Conservation (phyloP, 305 asterid species). For the Solanum hybrid region DNA sequence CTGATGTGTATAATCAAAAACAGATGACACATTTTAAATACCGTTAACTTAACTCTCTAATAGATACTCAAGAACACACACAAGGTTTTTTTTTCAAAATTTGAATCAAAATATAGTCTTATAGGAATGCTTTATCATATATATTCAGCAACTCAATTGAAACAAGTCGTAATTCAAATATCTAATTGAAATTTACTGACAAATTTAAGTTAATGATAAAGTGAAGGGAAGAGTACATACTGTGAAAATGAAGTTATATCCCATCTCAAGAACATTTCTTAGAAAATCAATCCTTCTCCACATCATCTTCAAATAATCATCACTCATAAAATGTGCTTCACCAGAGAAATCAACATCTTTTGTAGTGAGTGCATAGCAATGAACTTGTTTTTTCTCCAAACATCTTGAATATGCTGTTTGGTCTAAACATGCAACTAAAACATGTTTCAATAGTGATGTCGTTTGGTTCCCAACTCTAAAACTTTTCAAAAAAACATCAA, state of each 20-base stretch:
- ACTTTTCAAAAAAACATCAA: constrained; percentile 50
- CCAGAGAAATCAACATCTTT: constrained; percentile 30
- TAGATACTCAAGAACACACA: background rate
- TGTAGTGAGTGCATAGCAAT: constrained; percentile 36
- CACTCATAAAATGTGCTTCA: constrained; percentile 37
- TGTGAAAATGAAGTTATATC: constrained; percentile 48
- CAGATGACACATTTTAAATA: background rate
- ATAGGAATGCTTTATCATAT: background rate
- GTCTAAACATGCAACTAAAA: constrained; percentile 49
- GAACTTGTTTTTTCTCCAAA: constrained; percentile 10
- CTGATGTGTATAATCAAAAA: background rate
- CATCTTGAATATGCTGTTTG: constrained; percentile 39
- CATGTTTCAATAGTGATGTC: constrained; percentile 29
- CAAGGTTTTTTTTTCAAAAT: background rate
- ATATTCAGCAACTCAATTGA: background rate
- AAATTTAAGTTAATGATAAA: background rate
- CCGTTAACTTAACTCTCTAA: background rate
- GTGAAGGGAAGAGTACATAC: constrained; percentile 8
- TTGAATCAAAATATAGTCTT: background rate
- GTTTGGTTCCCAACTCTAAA: constrained; percentile 46
- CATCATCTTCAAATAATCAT: constrained; percentile 43
- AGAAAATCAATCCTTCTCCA: constrained; percentile 50
- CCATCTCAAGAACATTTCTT: constrained; percentile 26
- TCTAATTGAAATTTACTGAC: background rate
- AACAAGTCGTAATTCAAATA: fast-evolving